Conservation (phyloP, 1,284 basidiomycete species). For the Austroboletus novae-zelandiae region DNA sequence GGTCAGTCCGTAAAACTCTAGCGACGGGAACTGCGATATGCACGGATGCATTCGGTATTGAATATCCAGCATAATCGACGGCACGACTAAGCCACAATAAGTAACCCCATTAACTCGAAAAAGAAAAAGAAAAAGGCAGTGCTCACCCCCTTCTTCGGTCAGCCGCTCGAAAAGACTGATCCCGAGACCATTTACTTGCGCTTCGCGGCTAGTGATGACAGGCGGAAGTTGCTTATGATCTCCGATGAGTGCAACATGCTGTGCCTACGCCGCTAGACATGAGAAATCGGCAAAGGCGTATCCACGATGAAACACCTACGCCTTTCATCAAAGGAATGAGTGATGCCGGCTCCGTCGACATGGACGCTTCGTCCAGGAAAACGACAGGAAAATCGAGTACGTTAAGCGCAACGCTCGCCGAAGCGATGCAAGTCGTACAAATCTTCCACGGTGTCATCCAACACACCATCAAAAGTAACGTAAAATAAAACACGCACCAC, state of each 20-base stretch:
- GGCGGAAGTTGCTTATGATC: slow-evolving; percentile 98
- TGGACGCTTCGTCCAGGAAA: slow-evolving; percentile 92
- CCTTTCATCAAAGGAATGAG: slow-evolving; percentile 89
- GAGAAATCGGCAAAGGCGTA: slow-evolving; percentile 8
- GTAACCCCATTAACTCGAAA: slow-evolving; percentile 1
- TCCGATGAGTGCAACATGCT: slow-evolving; percentile 86
- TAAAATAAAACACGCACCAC: slow-evolving; percentile 52
- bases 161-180: slow-evolving; percentile 88
- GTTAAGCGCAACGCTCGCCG: slow-evolving; percentile 57
- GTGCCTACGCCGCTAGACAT: slow-evolving; percentile 47
- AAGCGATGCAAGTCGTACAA: slow-evolving; percentile 81
- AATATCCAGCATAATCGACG: slow-evolving; percentile 85
- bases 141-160: slow-evolving; percentile 73
- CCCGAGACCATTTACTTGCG: slow-evolving; percentile 68
- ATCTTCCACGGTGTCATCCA: slow-evolving; percentile 45
- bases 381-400: slow-evolving; percentile 89
- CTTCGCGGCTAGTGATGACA: slow-evolving; percentile 74
- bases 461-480: neutral
- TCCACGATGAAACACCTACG: slow-evolving; percentile 44
- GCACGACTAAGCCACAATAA: slow-evolving; percentile 50
- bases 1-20: slow-evolving; percentile 75
- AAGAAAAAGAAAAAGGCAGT: neutral
- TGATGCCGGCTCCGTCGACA: slow-evolving; percentile 91
- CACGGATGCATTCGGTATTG: slow-evolving; percentile 96
- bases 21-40: slow-evolving; percentile 83